Evolutionary conservation across 805 yeast species (phyloP).

Genomic region (Wickerhamiella slavikovae): DNA sequence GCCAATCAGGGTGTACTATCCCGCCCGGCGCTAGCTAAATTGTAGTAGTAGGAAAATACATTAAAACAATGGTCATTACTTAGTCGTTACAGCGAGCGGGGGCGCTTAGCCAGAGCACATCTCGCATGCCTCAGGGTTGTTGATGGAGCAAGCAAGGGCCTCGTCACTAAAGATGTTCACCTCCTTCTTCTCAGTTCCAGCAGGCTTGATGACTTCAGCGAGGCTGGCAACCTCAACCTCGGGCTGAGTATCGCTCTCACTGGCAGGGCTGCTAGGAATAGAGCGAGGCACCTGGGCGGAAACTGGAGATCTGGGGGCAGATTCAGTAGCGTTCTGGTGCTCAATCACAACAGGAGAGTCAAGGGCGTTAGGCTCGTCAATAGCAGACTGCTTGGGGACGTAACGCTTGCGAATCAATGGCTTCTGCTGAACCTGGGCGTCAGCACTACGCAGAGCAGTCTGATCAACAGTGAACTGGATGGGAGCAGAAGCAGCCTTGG

Average conservation of each 20-base stretch:
- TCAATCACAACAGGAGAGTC: constrained; percentile 3
- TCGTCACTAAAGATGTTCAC: constrained; percentile 77
- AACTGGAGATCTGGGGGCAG: constrained; percentile 2
- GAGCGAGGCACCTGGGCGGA: too few relatives aligned
- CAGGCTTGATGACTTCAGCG: constrained; percentile 12
- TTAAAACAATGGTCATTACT: too few relatives aligned
- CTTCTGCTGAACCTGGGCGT: constrained; percentile 5
- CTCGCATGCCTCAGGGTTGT: constrained; percentile 92
- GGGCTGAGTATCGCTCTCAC: constrained; percentile 5
- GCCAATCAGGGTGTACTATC: too few relatives aligned
- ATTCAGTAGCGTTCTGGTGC: neutral
- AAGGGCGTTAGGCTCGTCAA: constrained; percentile 4
- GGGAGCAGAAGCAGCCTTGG: constrained; percentile 94
- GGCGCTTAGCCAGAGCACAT: constrained; percentile 96
- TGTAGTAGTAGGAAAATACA: too few relatives aligned
- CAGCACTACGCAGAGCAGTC: constrained; percentile 16
- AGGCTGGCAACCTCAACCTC: constrained; percentile 4
- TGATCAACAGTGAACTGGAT: constrained; percentile 72
- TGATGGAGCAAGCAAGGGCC: constrained; percentile 90
- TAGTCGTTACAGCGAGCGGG: too few relatives aligned
- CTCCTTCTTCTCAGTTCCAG: constrained; percentile 25
- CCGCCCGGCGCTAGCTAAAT: too few relatives aligned
- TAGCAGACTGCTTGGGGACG: constrained; percentile 3
- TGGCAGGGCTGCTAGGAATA: constrained; percentile 1
- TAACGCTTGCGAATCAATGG: constrained; percentile 12